Conservation (phyloP, 768 basidiomycete species). For the Symmetrospora coprosmae region DNA sequence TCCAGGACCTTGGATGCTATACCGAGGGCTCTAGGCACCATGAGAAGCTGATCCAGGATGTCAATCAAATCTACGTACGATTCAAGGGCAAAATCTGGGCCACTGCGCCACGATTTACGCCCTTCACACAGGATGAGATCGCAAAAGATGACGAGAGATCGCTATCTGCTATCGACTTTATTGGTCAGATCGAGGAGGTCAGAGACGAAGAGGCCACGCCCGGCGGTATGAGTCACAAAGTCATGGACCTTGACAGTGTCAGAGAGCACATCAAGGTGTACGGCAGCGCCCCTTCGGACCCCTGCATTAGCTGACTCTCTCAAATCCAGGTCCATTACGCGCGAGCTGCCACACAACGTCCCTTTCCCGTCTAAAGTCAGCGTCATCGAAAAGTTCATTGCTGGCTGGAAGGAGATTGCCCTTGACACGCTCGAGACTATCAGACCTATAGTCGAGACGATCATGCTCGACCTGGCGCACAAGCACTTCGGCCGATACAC, state of each 20-base stretch:
- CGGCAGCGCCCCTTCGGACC: too few relatives aligned
- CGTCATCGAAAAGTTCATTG: slow-evolving; percentile 38
- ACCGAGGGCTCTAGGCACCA: slow-evolving; percentile 4
- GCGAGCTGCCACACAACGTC: slow-evolving; percentile 40
- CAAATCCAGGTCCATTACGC: slow-evolving; percentile 37
- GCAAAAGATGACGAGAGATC: too few relatives aligned
- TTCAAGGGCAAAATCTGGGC: slow-evolving; percentile 7
- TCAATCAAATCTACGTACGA: slow-evolving; percentile 7
- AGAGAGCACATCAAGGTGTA: too few relatives aligned
- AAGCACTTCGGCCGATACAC: slow-evolving; percentile 42
- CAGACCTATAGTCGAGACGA: slow-evolving; percentile 28
- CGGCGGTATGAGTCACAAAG: too few relatives aligned
- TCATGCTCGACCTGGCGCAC: slow-evolving; percentile 35
- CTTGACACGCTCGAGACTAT: slow-evolving; percentile 36
- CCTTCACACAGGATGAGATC: slow-evolving; percentile 3
- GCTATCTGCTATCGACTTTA: too few relatives aligned
- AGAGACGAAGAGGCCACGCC: too few relatives aligned
- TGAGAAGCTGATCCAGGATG: slow-evolving; percentile 19
- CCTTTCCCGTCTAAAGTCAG: slow-evolving; percentile 39
- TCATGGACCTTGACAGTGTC: too few relatives aligned
- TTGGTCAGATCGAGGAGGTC: too few relatives aligned
- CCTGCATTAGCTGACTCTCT: neutral
- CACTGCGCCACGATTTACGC: slow-evolving; percentile 9
- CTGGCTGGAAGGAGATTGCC: slow-evolving; percentile 39
- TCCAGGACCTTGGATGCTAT: neutral